A percentile compares a stretch with the other conserved stretches of the same genome.
Evolutionary conservation across 208 protist species (phyloP).

Genomic region (Endotrypanum monterogeii): DNA sequence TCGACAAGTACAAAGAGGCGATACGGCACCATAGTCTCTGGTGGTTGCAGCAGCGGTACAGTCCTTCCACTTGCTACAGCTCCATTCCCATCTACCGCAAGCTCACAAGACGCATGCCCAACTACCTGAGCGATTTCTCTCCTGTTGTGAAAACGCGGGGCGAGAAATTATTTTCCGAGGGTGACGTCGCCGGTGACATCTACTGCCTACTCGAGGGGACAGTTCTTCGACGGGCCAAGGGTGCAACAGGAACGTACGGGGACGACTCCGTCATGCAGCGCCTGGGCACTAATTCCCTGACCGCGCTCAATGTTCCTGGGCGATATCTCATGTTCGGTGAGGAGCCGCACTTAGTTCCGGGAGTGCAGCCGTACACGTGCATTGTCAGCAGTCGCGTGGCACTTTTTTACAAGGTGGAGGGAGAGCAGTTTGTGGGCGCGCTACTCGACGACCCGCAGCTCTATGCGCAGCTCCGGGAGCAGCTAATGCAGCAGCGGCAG

Average conservation of each 20-base stretch:
- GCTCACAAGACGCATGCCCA: constrained; percentile 30
- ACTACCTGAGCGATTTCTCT: constrained; percentile 69
- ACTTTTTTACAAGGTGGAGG: constrained; percentile 67
- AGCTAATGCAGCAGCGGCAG: constrained; percentile 48
- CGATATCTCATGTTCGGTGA: constrained; percentile 86
- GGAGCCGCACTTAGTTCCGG: constrained; percentile 82
- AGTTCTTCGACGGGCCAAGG: constrained; percentile 51
- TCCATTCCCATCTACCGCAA: constrained; percentile 85
- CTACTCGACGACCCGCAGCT: constrained; percentile 81
- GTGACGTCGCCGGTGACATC: constrained; percentile 63
- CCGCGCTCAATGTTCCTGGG: constrained; percentile 45
- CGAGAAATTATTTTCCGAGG: constrained; percentile 77
- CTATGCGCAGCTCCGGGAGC: constrained; percentile 64
- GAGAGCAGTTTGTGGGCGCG: constrained; percentile 74
- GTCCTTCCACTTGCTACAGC: constrained; percentile 36
- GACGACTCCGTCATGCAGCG: constrained; percentile 51
- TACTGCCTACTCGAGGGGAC: constrained; percentile 84
- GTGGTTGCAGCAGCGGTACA: constrained; percentile 49
- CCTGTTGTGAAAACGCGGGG: constrained; percentile 68
- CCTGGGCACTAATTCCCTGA: constrained; percentile 59
- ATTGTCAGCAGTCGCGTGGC: constrained; percentile 69
- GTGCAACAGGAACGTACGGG: constrained; percentile 43
- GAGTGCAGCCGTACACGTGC: constrained; percentile 73
- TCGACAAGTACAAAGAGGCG: constrained; percentile 46
- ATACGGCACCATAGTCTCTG: constrained; percentile 51